Evolutionary conservation across 202 grass and related monocot species (phyloP), one percentile per base, ranked within the genome.

Genomic region (Saccharum hybrid): DNA sequence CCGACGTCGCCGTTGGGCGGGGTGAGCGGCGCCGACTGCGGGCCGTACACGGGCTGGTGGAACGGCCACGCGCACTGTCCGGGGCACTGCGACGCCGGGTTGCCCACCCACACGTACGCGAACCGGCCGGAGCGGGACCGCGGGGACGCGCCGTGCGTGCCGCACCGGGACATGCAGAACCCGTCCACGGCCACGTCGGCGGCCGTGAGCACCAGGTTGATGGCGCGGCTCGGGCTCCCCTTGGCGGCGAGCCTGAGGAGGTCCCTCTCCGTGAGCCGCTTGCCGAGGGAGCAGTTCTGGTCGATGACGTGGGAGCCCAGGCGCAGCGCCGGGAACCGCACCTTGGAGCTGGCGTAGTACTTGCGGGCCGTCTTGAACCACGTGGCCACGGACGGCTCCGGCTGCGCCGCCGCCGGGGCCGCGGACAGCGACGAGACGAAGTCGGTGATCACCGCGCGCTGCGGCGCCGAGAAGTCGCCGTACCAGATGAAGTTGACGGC

Each of bases 11-110:
- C 95, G 73, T 97, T 97, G 30, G 94, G 94, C 10, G 94, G 76
- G 21, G 74, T 60, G 43, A 94, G 85, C 0, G 95, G 92, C 11
- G 92, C 82, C 30, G 76, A 22, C 88, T 98, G 95, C 0, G 95
- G 92, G 0, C 95, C 95, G 80, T 98, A 98, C 15, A 62, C 22
- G 3, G 95, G 95, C 90, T 93, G 92, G 92, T 94, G 92, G 82
- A 87, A 98, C 15, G 95, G 95, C 95, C 92, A 98, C 71, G 95
- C 95, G 73, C 95, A 98, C 84, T 94, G 95, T 0, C 95, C 95
- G 1, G 95, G 63, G 88, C 95, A 98, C 83, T 98, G 95, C 28
- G 76, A 59, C 22, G 86, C 90, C 18, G 95, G 86, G 90, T 98
- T 98, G 13, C 95, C 95, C 0, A 98, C 95, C 95, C 95, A 98